Conservation (phyloP, 306 rosid species). For the Cyclanthera cordifolia region DNA sequence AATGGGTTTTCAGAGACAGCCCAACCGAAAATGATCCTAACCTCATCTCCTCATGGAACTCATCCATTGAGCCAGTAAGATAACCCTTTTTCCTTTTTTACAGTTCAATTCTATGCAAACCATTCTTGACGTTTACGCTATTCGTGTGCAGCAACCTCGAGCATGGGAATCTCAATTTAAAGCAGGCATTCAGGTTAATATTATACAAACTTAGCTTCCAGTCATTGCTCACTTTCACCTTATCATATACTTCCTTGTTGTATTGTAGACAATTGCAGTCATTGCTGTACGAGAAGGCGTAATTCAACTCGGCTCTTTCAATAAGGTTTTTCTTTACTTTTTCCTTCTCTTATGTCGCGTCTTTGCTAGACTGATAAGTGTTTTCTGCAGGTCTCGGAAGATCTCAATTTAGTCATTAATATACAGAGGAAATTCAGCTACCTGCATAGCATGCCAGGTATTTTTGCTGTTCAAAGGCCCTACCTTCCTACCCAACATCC, state of each 20-base stretch:
- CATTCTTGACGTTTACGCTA: background rate
- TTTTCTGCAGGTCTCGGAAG: slow-evolving; percentile 49
- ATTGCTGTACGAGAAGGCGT: slow-evolving; percentile 83
- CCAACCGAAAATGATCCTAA: slow-evolving; percentile 47
- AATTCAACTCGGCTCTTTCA: slow-evolving; percentile 74
- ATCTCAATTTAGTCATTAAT: slow-evolving; percentile 53
- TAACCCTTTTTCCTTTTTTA: background rate
- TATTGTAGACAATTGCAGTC: slow-evolving; percentile 57
- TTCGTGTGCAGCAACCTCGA: slow-evolving; percentile 51
- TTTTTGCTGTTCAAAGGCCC: slow-evolving; percentile 62
- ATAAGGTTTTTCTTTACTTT: slow-evolving; percentile 35
- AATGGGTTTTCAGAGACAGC: slow-evolving; percentile 64
- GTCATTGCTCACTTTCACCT: background rate
- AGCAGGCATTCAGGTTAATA: slow-evolving; percentile 76
- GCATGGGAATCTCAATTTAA: slow-evolving; percentile 82
- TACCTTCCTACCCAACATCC: slow-evolving; percentile 51
- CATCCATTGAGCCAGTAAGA: slow-evolving; percentile 57
- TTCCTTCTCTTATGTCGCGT: slow-evolving; percentile 8
- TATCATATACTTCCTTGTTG: slow-evolving; percentile 9
- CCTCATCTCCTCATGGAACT: slow-evolving; percentile 63
- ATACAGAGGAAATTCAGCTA: slow-evolving; percentile 68
- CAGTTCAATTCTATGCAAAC: background rate
- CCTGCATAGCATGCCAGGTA: slow-evolving; percentile 71
- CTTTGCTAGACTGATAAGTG: background rate
- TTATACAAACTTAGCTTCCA: slow-evolving; percentile 9